Conservation (phyloP, 2,329 filamentous ascomycete genomes). For the Bipolaris cookei region DNA sequence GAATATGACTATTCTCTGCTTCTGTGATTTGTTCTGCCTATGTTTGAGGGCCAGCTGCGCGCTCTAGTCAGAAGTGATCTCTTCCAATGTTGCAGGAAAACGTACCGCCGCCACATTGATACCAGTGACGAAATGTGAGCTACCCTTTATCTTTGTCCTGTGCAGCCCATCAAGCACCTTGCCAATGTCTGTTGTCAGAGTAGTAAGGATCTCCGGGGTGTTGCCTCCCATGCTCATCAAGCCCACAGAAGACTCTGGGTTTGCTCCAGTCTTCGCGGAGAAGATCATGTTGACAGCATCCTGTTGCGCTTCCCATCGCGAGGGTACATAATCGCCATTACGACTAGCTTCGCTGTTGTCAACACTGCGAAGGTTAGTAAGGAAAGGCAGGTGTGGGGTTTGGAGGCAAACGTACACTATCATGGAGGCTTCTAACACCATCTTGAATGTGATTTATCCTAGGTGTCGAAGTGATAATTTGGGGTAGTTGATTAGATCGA, state of each 20-base stretch:
- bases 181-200: slow-evolving; percentile 93
- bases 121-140: slow-evolving; percentile 85
- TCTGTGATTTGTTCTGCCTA: slow-evolving; percentile 95
- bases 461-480: slow-evolving; percentile 9
- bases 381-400: slow-evolving; percentile 23
- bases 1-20: slow-evolving; percentile 96
- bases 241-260: slow-evolving; percentile 95
- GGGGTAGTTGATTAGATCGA: slow-evolving; percentile 19
- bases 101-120: slow-evolving; percentile 94
- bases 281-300: slow-evolving; percentile 96
- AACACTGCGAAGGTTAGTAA: slow-evolving; percentile 62
- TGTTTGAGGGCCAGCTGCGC: slow-evolving; percentile 91
- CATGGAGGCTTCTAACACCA: slow-evolving; percentile 99
- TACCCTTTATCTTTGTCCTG: slow-evolving; percentile 82
- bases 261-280: slow-evolving; percentile 91
- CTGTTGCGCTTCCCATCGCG: slow-evolving; percentile 93
- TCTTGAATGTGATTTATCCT: slow-evolving; percentile 61
- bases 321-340: slow-evolving; percentile 91
- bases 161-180: slow-evolving; percentile 91
- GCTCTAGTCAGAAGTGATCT: slow-evolving; percentile 60
- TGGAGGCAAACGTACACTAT: slow-evolving; percentile 66
- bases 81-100: slow-evolving; percentile 66
- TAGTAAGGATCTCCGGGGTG: slow-evolving; percentile 96
- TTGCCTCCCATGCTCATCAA: slow-evolving; percentile 99
- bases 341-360: slow-evolving; percentile 99